Conservation (phyloP, 495 filamentous ascomycete species). For the Aspergillus bridgeri region DNA sequence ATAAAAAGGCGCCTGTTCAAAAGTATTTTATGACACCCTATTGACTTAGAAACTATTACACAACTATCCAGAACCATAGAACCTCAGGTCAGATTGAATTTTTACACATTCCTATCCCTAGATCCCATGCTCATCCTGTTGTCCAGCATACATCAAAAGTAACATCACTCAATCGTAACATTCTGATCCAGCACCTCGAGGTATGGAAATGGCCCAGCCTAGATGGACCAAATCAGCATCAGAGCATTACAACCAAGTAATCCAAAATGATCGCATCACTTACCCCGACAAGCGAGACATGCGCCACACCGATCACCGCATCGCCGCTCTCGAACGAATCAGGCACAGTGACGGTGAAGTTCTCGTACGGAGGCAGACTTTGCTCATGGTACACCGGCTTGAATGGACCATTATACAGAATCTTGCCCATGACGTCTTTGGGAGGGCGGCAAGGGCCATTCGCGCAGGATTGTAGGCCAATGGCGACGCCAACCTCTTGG, state of each 20-base stretch:
- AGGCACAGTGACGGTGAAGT: slow-evolving; percentile 36
- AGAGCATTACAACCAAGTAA: neutral
- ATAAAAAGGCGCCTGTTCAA: no score
- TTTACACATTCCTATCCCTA: neutral
- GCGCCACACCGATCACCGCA: slow-evolving; percentile 32
- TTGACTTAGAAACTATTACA: no score
- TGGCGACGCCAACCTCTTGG: slow-evolving; percentile 29
- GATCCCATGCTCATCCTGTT: neutral
- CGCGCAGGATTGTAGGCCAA: slow-evolving; percentile 31
- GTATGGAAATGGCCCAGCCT: slow-evolving; percentile 19
- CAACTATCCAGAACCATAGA: no score
- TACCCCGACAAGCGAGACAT: slow-evolving; percentile 35
- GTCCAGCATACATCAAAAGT: neutral
- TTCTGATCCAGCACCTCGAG: slow-evolving; percentile 21
- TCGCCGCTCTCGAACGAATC: slow-evolving; percentile 12
- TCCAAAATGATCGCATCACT: slow-evolving; percentile 11
- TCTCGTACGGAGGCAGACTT: slow-evolving; percentile 30
- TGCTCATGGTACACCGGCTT: slow-evolving; percentile 30
- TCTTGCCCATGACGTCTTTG: slow-evolving; percentile 23
- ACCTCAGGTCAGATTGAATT: slow-evolving; percentile 6
- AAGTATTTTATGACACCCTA: no score
- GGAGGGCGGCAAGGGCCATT: slow-evolving; percentile 15
- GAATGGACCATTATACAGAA: slow-evolving; percentile 33
- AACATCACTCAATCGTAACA: neutral
- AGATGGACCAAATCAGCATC: neutral